Evolutionary conservation across 2,329 filamentous ascomycete genomes (phyloP), one percentile per base, ranked within the genome.

Genomic region (Clonostachys byssicola): DNA sequence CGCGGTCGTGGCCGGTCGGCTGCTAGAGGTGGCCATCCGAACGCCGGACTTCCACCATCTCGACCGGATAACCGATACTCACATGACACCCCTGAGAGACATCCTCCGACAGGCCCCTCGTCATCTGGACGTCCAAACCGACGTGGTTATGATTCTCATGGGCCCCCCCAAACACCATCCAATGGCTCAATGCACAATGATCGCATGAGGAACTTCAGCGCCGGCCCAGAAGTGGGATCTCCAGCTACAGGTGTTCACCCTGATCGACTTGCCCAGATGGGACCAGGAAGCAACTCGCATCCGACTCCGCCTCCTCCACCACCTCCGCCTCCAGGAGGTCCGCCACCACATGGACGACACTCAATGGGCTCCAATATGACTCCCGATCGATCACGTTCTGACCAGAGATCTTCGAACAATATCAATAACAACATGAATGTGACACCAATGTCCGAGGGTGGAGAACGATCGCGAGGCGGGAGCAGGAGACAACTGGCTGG

Each of bases 401-500:
- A 44, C 30, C 18, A 20, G 13, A 35, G 42, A 13, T 12, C 47
- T 6, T 18, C 39, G 6, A n/a, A 42, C 12, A 43, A 20, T 14
- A 40, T 12, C 20, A 33, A 14, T 5, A 34, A 30, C 14, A 39
- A 18, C 47, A 40, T 23, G 6, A 30, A 41, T 14, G 33, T 41
- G 36, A 23, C n/a, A 42, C 41, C n/a, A 34, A 33, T 34, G 17
- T 52, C 57, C 16, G 54, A 30, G 23, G 23, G 60, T 70, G 74
- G 30, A 63, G 71, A 33, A 49, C 55, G 23, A 55, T 61, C 36
- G 58, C 57, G 30, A 64, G 58, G 52, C 54, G 71, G 75, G 33
- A 68, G 73, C 16, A 67, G 72, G 49, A 70, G 80, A 48, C 78
- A 84, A 54, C 66, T 85, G 33, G 74, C 75, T 12, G 75, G 77